These are phyloP conservation scores for Chalciporus piperatoides DNA, from an alignment of 1,284 basidiomycete genomes.

Conservation along the genomic window DNA sequence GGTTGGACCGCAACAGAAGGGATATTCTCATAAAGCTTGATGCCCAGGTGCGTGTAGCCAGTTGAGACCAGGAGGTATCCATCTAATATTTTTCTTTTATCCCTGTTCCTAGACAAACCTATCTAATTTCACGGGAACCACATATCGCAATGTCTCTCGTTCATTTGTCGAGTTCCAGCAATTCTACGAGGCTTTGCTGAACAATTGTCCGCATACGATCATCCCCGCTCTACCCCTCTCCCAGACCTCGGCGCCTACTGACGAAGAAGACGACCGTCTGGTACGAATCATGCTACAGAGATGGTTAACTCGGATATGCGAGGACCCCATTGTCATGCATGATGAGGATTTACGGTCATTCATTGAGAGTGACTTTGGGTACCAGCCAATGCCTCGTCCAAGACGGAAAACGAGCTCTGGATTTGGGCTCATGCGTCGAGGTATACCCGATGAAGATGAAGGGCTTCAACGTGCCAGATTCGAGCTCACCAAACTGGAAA, in stretches of 20 bases:
- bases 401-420: conserved; percentile 65
- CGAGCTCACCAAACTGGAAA: conserved; percentile 86
- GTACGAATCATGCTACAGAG: conserved; percentile 90
- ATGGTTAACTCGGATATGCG: conserved; percentile 87
- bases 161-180: conserved; percentile 91
- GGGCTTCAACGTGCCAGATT: conserved; percentile 85
- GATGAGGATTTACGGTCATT: conserved; percentile 92
- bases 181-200: conserved; percentile 82
- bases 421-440: conserved; percentile 65
- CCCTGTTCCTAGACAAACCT: conserved; percentile 75
- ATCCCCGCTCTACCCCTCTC: conserved; percentile 87
- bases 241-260: conserved; percentile 90
- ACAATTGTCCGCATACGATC: conserved; percentile 87
- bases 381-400: conserved; percentile 75
- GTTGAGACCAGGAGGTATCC: background rate
- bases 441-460: conserved; percentile 80
- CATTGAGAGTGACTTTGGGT: conserved; percentile 94
- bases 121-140: conserved; percentile 82
- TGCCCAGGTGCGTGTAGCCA: conserved; percentile 67
- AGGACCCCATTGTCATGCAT: conserved; percentile 78
- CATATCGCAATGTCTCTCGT: conserved; percentile 88
- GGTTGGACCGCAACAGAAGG: conserved; percentile 87
- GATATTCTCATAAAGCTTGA: conserved; percentile 91
- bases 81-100: background rate
- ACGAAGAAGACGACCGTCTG: conserved; percentile 93